Evolutionary conservation across 2,329 filamentous ascomycete genomes (phyloP), one percentile per base, ranked within the genome.

Genomic region (Trichoderma sp.): DNA sequence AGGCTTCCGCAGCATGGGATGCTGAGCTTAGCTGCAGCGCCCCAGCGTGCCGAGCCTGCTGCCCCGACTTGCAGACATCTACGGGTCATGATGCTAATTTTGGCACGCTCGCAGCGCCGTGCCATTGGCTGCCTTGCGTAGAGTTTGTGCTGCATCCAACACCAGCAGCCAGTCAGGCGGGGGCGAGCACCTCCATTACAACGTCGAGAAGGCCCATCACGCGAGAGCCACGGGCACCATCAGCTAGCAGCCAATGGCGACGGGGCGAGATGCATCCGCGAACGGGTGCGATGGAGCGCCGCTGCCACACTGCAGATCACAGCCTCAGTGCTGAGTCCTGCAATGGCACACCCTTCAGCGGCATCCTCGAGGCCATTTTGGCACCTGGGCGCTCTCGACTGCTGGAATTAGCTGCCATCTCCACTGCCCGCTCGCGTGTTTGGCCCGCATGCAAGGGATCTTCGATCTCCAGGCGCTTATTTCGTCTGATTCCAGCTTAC

Each of bases 271-370:
- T 59, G 19, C 33, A n/a, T 47, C 40, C 35, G 27, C 21, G 13
- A 31, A 61, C 60, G 53, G 31, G 43, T 43, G 6, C 19, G 7
- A 53, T 49, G 52, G 61, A 49, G 27, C 24, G 16, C 29, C 27
- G 57, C 65, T 55, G 13, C 57, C 57, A 68, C 65, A 68, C 65
- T 60, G 65, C 56, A 68, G 57, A 52, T 47, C 56, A 61, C 65
- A 68, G 65, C 65, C 49, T 53, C 65, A 57, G n/a, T 37, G 65
- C 56, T 68, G 65, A 43, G 64, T 49, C 21, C 65, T 68, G 65
- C 65, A 68, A 33, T 68, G 65, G 24, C 53, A 61, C 65, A 53
- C 33, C 40, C 57, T 40, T 52, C 52, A 27, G 11, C 35, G 64
- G 24, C 16, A 24, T 49, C 8, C 27, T 67, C 10, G 13, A 31